Evolutionary conservation across 257 asterid genomes (phyloP).

Genomic region (Coffea eugenioides): DNA sequence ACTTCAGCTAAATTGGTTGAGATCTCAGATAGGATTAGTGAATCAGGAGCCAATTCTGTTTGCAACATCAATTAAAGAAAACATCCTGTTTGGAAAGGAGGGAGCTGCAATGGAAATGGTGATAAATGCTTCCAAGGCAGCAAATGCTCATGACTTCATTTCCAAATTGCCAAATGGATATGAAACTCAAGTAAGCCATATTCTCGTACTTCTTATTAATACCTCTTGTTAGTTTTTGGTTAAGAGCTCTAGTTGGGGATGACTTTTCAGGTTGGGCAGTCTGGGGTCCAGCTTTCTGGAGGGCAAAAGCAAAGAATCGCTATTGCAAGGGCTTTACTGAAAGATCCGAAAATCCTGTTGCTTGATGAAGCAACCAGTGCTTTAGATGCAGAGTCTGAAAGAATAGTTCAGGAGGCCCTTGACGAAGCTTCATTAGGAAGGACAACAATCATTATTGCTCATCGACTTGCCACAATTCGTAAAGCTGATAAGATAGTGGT

Average conservation of each 20-base stretch:
- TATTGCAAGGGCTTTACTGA: constrained; percentile 68
- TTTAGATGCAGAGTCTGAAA: constrained; percentile 69
- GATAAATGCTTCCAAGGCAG: constrained; percentile 51
- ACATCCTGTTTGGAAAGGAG: constrained; percentile 65
- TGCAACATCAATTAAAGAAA: constrained; percentile 68
- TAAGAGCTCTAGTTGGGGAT: neutral
- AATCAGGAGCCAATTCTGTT: constrained; percentile 78
- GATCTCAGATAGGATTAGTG: constrained; percentile 72
- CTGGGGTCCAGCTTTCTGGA: constrained; percentile 67
- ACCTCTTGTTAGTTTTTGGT: no score
- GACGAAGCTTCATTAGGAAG: constrained; percentile 60
- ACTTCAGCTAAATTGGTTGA: constrained; percentile 64
- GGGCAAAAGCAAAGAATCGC: constrained; percentile 84
- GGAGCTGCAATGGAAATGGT: constrained; percentile 57
- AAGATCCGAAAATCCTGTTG: constrained; percentile 60
- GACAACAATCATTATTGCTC: constrained; percentile 68
- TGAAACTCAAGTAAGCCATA: constrained; percentile 53
- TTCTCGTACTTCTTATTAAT: neutral
- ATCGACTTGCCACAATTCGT: constrained; percentile 60
- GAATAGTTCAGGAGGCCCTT: constrained; percentile 62
- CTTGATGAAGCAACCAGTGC: constrained; percentile 92
- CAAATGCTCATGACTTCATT: constrained; percentile 76
- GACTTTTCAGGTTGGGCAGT: constrained; percentile 67
- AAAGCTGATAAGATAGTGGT: constrained; percentile 51
- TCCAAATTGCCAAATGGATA: constrained; percentile 53